These are phyloP conservation scores for Dianthus caryophyllus DNA, from an alignment of 148 eudicot genomes.

Conservation along the genomic window DNA sequence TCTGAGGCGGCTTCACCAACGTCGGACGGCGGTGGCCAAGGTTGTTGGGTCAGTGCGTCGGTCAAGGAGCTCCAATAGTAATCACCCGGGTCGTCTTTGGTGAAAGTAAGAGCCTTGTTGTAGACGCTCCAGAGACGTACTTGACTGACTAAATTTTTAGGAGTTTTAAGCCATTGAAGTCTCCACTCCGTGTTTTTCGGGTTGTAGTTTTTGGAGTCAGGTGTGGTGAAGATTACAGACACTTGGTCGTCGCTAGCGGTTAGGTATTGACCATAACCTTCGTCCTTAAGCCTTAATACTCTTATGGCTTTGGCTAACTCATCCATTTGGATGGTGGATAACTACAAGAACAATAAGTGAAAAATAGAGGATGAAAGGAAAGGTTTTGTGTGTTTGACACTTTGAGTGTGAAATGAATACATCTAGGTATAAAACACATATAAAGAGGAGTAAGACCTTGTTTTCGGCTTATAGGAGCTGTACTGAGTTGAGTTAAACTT, in stretches of 20 bases:
- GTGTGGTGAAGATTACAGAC: not conserved
- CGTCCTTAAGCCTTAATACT: conserved; percentile 1
- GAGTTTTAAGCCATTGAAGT: not conserved
- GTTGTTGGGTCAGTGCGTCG: not conserved
- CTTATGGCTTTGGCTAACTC: not conserved
- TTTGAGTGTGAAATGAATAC: no score
- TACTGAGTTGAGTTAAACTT: no score
- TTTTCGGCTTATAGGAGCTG: no score
- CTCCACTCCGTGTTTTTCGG: conserved; percentile 7
- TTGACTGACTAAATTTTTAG: not conserved
- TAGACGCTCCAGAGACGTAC: conserved; percentile 1
- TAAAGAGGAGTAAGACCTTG: no score
- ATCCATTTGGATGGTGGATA: not conserved
- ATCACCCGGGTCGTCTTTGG: not conserved
- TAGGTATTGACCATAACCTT: not conserved
- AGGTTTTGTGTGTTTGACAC: no score
- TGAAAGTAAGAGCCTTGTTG: not conserved
- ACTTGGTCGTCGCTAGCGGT: not conserved
- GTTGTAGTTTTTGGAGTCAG: not conserved
- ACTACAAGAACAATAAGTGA: not conserved
- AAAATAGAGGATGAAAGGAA: no score
- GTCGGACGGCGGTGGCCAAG: not conserved
- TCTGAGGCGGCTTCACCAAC: not conserved
- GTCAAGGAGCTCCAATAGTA: not conserved
- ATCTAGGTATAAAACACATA: no score